These are phyloP conservation scores for Podila verticillata DNA, from an alignment of 192 early-diverging fungal species.

Conservation along the genomic window DNA sequence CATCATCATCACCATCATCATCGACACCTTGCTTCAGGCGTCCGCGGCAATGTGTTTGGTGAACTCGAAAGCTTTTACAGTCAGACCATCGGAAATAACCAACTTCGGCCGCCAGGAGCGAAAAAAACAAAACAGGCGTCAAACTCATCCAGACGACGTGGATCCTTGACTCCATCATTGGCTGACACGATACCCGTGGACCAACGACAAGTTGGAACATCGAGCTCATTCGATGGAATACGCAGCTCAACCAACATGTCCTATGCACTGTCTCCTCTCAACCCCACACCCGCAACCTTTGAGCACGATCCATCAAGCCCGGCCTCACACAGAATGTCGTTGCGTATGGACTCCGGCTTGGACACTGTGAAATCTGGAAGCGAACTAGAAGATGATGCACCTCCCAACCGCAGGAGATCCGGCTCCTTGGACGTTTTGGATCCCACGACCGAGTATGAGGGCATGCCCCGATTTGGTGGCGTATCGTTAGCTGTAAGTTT, in stretches of 20 bases:
- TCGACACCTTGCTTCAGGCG: slow-evolving; percentile 7
- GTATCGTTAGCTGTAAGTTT: too few relatives aligned
- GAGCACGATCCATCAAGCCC: slow-evolving; percentile 10
- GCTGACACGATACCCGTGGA: not conserved
- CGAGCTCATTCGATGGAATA: too few relatives aligned
- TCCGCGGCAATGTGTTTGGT: slow-evolving; percentile 43
- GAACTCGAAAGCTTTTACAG: slow-evolving; percentile 46
- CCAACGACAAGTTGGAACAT: not conserved
- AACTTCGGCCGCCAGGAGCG: not conserved
- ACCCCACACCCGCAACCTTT: slow-evolving; percentile 20
- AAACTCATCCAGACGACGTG: not conserved
- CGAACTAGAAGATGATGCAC: slow-evolving; percentile 10
- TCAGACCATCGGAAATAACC: slow-evolving; percentile 7
- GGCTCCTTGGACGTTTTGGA: too few relatives aligned
- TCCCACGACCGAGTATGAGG: too few relatives aligned
- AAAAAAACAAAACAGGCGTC: slow-evolving; percentile 9
- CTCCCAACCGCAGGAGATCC: not conserved
- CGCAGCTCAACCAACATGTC: too few relatives aligned
- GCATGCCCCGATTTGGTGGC: too few relatives aligned
- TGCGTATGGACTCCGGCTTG: slow-evolving; percentile 16
- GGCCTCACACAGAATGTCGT: slow-evolving; percentile 23
- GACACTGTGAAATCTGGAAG: slow-evolving; percentile 17
- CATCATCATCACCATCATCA: slow-evolving; percentile 15
- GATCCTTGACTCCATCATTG: not conserved
- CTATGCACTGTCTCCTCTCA: slow-evolving; percentile 15